phyloP scores from a whole-genome alignment of 352 stramenopile species.

The Peronospora destructor region DNA sequence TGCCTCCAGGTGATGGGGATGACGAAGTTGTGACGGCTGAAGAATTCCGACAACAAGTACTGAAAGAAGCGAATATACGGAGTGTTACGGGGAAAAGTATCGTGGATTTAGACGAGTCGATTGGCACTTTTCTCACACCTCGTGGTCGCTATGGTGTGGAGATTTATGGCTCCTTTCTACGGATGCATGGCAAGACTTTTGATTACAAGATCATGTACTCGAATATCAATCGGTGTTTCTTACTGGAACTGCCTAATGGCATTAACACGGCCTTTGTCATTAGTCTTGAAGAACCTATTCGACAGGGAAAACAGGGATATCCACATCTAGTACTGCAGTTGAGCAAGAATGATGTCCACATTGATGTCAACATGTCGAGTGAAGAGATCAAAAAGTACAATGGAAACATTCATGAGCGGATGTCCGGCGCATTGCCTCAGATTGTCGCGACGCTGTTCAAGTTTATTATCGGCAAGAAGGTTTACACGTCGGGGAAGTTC shows the following conservation, averaged over 20 bases:
- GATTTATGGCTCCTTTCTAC: conserved; percentile 95
- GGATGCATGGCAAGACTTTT: conserved; percentile 97
- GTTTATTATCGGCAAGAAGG: conserved; percentile 93
- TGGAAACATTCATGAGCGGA: conserved; percentile 92
- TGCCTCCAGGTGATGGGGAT: conserved; percentile 69
- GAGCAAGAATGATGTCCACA: conserved; percentile 78
- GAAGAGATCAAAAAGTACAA: conserved; percentile 98
- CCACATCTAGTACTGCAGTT: conserved; percentile 97
- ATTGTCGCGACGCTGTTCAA: conserved; percentile 99
- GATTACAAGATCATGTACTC: conserved; percentile 99
- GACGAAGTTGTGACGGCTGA: conserved; percentile 61
- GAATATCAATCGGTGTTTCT: conserved; percentile 97
- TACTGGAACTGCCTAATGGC: conserved; percentile 95
- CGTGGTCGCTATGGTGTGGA: conserved; percentile 96
- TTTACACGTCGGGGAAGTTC: conserved; percentile 92
- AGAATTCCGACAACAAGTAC: conserved; percentile 77
- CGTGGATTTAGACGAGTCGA: conserved; percentile 93
- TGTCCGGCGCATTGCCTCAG: conserved; percentile 94
- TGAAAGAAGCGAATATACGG: conserved; percentile 79
- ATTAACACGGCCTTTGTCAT: conserved; percentile 98
- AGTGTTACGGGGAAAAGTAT: conserved; percentile 95
- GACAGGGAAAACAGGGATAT: conserved; percentile 98
- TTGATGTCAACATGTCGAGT: conserved; percentile 92
- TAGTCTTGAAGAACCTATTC: conserved; percentile 96
- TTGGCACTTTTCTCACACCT: conserved; percentile 97